Evolutionary conservation across 2,329 filamentous ascomycete genomes (phyloP), one percentile per base, ranked within the genome.

Genomic region (Orbilia javanica): DNA sequence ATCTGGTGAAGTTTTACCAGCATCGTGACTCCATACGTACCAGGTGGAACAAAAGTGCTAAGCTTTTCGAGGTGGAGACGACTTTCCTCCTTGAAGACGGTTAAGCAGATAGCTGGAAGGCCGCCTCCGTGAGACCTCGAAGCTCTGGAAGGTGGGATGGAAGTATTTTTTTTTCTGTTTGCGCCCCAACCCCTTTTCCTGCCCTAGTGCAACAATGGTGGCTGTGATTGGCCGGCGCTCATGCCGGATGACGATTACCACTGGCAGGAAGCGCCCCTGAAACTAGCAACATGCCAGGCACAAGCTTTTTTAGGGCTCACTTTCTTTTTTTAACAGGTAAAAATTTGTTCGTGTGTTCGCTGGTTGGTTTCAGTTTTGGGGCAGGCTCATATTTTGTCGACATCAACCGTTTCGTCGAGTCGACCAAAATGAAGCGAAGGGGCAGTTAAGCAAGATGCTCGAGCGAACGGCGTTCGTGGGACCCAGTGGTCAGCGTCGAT

Each of bases 361-460:
- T 77, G 48, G 73, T 53, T 53, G 42, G 73, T 77, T 77, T 77
- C 73, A 77, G 60, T 42, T 77, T 48, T 60, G 48, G 57, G 66
- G 67, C 22, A 27, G 72, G 60, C 34, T 63, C 39, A 52, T 77
- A 66, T 66, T 66, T 77, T 31, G 60, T 71, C 66, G 66, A 77
- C 73, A 65, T 50, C 65, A 77, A 27, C 39, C 60, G 73, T 71
- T 77, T 77, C 72, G 72, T 50, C 39, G 66, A 42, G 15, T 62
- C 36, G 18, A 11, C 34, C 65, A 60, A 71, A 77, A 71, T 77
- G 67, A 77, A 15, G 34, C 39, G 66, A 62, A 77, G 73, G 73
- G 73, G 66, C 66, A 48, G 48, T 52, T 62, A 60, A 60, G 31
- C 65, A 63, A 20, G 57, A 65, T 65, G 48, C 42, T 63, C 31